Evolutionary conservation across 306 rosid genomes (phyloP).

Genomic region (Boehmeria nivea): DNA sequence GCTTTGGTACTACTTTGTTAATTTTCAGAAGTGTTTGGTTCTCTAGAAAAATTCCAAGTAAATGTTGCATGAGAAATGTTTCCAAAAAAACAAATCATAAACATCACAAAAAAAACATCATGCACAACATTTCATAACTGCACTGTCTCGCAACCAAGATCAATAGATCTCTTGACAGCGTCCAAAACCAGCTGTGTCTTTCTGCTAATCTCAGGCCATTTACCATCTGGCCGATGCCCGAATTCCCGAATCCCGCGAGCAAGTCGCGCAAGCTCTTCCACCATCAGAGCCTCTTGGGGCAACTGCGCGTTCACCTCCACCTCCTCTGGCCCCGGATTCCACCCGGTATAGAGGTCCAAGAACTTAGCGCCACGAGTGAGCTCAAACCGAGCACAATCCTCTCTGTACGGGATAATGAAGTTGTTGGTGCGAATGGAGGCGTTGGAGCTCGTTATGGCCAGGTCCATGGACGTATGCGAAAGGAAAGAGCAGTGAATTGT

Average conservation of each 20-base stretch:
- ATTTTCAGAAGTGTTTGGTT: too few relatives aligned
- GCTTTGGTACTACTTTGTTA: too few relatives aligned
- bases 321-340: slow-evolving; percentile 53
- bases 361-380: slow-evolving; percentile 49
- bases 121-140: slow-evolving; percentile 21
- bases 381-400: slow-evolving; percentile 47
- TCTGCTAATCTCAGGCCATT: slow-evolving; percentile 65
- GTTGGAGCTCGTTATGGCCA: slow-evolving; percentile 42
- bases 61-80: too few relatives aligned
- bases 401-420: slow-evolving; percentile 56
- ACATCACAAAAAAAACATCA: background rate
- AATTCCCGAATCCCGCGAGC: slow-evolving; percentile 31
- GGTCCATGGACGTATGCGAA: slow-evolving; percentile 59
- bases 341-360: slow-evolving; percentile 52
- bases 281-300: slow-evolving; percentile 80
- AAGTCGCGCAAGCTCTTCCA: slow-evolving; percentile 53
- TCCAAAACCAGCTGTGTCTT: slow-evolving; percentile 63
- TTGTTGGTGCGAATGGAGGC: slow-evolving; percentile 55
- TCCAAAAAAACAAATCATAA: too few relatives aligned
- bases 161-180: slow-evolving; percentile 63
- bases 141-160: slow-evolving; percentile 50
- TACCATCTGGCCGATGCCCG: slow-evolving; percentile 33
- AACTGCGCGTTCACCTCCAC: slow-evolving; percentile 39
- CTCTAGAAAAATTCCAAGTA: too few relatives aligned
- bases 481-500: slow-evolving; percentile 63